Percentiles rank a stretch among this genome's conserved stretches.
phyloP scores from a whole-genome alignment of 306 rosid genomes.

The Vachellia pachyceras region DNA sequence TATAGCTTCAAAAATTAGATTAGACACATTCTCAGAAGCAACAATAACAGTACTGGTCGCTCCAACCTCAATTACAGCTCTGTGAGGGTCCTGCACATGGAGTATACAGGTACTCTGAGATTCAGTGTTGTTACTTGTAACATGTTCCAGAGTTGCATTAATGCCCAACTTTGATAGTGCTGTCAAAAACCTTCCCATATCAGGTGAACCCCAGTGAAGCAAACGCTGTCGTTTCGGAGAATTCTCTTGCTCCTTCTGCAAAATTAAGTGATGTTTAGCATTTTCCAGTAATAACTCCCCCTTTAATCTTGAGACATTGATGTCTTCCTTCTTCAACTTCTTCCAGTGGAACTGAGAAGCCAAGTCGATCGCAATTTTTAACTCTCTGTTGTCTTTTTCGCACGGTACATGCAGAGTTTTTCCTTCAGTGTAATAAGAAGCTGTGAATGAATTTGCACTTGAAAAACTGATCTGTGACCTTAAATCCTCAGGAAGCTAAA shows the following conservation, averaged over 20 bases:
- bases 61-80: slow-evolving; percentile 66
- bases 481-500: slow-evolving; percentile 67
- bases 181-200: slow-evolving; percentile 56
- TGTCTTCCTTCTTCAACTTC: slow-evolving; percentile 54
- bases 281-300: slow-evolving; percentile 60
- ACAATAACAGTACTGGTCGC: slow-evolving; percentile 53
- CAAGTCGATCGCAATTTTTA: slow-evolving; percentile 64
- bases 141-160: slow-evolving; percentile 48
- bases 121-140: slow-evolving; percentile 28
- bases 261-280: slow-evolving; percentile 54
- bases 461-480: slow-evolving; percentile 43
- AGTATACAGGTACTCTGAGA: slow-evolving; percentile 37
- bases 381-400: slow-evolving; percentile 50
- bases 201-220: slow-evolving; percentile 63
- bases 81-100: slow-evolving; percentile 57
- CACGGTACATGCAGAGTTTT: slow-evolving; percentile 54
- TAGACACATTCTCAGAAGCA: slow-evolving; percentile 29
- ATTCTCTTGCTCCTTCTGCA: slow-evolving; percentile 35
- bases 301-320: slow-evolving; percentile 61
- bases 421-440: slow-evolving; percentile 61
- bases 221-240: slow-evolving; percentile 42
- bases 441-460: slow-evolving; percentile 44
- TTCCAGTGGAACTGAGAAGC: slow-evolving; percentile 69
- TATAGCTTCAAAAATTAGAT: no score
- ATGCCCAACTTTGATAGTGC: slow-evolving; percentile 67